Evolutionary conservation across 2,329 filamentous ascomycete species (phyloP).

Genomic region (Tolypocladium tropicale): DNA sequence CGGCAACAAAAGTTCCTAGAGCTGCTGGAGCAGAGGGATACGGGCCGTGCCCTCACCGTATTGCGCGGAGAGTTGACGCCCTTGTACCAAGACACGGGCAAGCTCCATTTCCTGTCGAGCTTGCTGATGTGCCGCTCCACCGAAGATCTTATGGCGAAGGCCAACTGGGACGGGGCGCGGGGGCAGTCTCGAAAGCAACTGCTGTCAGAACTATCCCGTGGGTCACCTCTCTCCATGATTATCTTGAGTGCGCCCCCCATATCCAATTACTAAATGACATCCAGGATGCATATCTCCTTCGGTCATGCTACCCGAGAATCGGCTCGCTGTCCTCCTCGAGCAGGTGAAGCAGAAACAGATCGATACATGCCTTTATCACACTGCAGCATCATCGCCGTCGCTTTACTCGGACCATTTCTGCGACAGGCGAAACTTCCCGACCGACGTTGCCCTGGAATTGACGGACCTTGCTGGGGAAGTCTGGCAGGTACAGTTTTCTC

Average conservation of each 20-base stretch:
- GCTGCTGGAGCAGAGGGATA: constrained; percentile 67
- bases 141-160: constrained; percentile 65
- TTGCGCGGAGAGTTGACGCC: constrained; percentile 82
- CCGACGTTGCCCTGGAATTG: constrained; percentile 59
- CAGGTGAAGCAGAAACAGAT: constrained; percentile 81
- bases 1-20: constrained; percentile 94
- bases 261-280: constrained; percentile 12
- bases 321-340: constrained; percentile 69
- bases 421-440: constrained; percentile 69
- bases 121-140: constrained; percentile 79
- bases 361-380: constrained; percentile 78
- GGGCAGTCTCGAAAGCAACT: constrained; percentile 65
- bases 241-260: not conserved
- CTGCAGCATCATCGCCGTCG: constrained; percentile 65
- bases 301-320: constrained; percentile 91
- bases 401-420: constrained; percentile 85
- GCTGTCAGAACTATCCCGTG: constrained; percentile 76
- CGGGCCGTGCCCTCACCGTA: constrained; percentile 66
- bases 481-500: constrained; percentile 86
- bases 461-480: constrained; percentile 70
- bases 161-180: constrained; percentile 74
- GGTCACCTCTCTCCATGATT: constrained; percentile 3
- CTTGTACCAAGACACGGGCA: constrained; percentile 64
- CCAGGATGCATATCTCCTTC: constrained; percentile 84
- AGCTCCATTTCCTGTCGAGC: constrained; percentile 76